Evolutionary conservation across 371 early-diverging fungal genomes (phyloP).

Genomic region (Mortierella sp.): DNA sequence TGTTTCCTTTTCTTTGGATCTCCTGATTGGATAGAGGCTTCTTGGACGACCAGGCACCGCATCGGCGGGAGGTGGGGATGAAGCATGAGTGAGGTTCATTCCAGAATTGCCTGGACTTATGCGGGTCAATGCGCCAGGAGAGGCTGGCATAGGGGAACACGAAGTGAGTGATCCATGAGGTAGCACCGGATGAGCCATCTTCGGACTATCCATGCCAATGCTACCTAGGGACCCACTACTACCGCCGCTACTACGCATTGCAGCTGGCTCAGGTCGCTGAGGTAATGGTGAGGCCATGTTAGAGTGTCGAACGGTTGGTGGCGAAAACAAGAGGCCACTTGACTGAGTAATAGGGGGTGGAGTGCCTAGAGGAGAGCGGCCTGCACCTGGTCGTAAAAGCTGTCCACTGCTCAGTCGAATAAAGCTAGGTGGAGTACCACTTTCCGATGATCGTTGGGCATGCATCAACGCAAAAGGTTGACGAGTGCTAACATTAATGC

Average conservation of each 20-base stretch:
- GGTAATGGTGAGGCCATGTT: constrained; percentile 38
- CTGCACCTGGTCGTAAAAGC: constrained; percentile 11
- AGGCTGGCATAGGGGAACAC: constrained; percentile 18
- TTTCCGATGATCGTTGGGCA: constrained; percentile 18
- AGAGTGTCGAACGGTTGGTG: constrained; percentile 32
- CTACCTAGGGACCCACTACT: constrained; percentile 6
- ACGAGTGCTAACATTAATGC: constrained; percentile 11
- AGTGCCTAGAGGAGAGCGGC: constrained; percentile 31
- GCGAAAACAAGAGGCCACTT: constrained; percentile 29
- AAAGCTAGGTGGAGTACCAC: background rate
- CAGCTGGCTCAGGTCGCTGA: constrained; percentile 38
- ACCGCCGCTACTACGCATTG: constrained; percentile 15
- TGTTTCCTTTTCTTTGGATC: constrained; percentile 24
- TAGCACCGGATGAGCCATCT: constrained; percentile 18
- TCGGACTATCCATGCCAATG: constrained; percentile 21
- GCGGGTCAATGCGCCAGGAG: constrained; percentile 17
- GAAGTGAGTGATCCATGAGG: constrained; percentile 24
- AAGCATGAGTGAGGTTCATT: background rate
- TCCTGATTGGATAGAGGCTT: constrained; percentile 10
- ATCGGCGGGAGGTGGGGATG: constrained; percentile 16
- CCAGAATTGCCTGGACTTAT: constrained; percentile 12
- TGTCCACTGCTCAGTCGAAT: constrained; percentile 28
- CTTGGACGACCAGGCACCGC: constrained; percentile 2
- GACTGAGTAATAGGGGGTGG: constrained; percentile 33
- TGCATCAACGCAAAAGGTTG: constrained; percentile 35